Evolutionary conservation across 768 basidiomycete genomes (phyloP), one percentile per base, ranked within the genome.

Genomic region (Sporobolomyces pararoseus): DNA sequence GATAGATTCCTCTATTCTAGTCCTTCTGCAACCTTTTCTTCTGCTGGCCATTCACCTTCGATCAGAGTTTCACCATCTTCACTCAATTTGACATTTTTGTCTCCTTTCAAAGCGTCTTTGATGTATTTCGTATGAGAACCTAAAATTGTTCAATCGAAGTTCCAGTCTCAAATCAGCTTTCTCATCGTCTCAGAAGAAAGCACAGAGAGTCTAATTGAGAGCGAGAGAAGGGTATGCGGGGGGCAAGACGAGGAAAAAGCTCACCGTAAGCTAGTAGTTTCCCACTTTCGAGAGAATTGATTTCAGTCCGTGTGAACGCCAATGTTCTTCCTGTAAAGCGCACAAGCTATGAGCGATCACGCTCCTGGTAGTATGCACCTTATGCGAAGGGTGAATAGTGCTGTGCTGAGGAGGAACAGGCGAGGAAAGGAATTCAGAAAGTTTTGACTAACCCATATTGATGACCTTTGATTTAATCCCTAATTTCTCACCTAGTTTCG

Each of bases 81-180:
- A 35, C 50, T 51, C 19, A 77, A 61, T 34, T 63, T 68, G 52
- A 77, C 73, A 37, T 75, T 75, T 60, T 71, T 50, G 0, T 59
- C 53, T 23, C 52, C 35, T 29, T 63, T 61, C 23, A 71, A 53
- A 27, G 74, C 72, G 27, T 75, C 69, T 17, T 58, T 70, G 61
- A 76, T 68, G 49, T 69, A 75, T 54, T 76, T 76, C 29, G 72
- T 76, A 54, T 76, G 76, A 5, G 70, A 65, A 5, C 76, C 75
- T 68, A 29, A 6, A 23, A n/a, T n/a, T n/a, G n/a, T n/a, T n/a
- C n/a, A n/a, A n/a, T n/a, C n/a, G n/a, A n/a, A n/a, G n/a, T n/a
- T n/a, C n/a, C n/a, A n/a, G n/a, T n/a, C n/a, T n/a, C n/a, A n/a
- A n/a, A n/a, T n/a, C n/a, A n/a, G n/a, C n/a, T n/a, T n/a, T n/a